A percentile compares a stretch with the other conserved stretches of the same genome.
phyloP scores from a whole-genome alignment of 768 basidiomycete species.

The Leccinum ochraceum region DNA sequence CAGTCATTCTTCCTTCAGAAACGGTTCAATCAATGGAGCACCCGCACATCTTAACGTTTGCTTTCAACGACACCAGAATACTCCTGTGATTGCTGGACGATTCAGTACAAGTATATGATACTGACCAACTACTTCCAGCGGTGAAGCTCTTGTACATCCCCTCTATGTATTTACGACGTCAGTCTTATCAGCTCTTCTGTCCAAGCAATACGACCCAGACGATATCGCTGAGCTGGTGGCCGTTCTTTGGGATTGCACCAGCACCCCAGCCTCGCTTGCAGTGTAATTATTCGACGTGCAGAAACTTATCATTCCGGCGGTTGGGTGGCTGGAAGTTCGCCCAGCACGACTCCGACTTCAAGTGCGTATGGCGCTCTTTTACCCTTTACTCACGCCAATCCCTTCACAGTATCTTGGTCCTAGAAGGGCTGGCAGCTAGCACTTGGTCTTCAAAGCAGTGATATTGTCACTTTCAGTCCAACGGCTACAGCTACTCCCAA shows the following conservation, averaged over 20 bases:
- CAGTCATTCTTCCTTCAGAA: constrained; percentile 53
- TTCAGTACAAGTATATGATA: constrained; percentile 60
- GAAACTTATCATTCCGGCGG: constrained; percentile 47
- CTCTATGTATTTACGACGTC: constrained; percentile 47
- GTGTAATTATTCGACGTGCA: constrained; percentile 63
- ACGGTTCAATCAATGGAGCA: constrained; percentile 45
- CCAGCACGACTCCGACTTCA: constrained; percentile 54
- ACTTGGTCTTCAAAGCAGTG: constrained; percentile 68
- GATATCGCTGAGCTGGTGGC: constrained; percentile 58
- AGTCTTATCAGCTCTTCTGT: constrained; percentile 46
- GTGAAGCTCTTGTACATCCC: constrained; percentile 44
- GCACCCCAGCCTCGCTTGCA: constrained; percentile 37
- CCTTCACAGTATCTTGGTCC: constrained; percentile 70
- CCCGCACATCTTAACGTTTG: constrained; percentile 57
- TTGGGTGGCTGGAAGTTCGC: constrained; percentile 53
- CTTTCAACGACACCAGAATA: constrained; percentile 58
- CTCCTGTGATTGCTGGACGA: constrained; percentile 61
- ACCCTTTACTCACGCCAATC: constrained; percentile 6
- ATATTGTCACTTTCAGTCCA: constrained; percentile 67
- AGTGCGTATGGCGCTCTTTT: constrained; percentile 42
- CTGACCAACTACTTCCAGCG: constrained; percentile 50
- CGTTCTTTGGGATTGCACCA: constrained; percentile 45
- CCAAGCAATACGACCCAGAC: constrained; percentile 57
- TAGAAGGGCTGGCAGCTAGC: constrained; percentile 85
- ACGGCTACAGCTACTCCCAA: constrained; percentile 54